Base-by-base conservation (phyloP, 2,329 filamentous ascomycete genomes). In the Botrytis hyacinthi region DNA sequence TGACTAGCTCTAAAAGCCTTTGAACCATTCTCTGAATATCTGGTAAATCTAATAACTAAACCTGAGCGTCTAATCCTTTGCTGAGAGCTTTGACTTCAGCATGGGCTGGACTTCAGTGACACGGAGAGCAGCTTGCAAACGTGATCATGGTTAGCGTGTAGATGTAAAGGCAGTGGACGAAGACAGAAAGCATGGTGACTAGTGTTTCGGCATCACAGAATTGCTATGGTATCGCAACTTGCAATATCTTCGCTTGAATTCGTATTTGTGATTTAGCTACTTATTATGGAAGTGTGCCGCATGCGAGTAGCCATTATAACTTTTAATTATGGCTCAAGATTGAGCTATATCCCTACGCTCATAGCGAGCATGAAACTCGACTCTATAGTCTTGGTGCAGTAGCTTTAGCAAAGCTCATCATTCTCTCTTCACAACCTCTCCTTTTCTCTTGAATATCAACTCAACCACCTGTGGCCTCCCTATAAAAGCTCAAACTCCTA, bases 401-500 rank as follows among this genome's bases (percentile, higher is more conserved):
- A 68, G 48, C 26, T 37, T 10, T 32, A 32, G 35, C 18, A 68
- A 68, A 68, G 48, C 66, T 57, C 14, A 29, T 9, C 14, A 18
- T 37, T n/a, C 32, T 46, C 44, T 42, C 16, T 5, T 32, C 18
- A 18, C 16, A 18, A 1, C 16, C 8, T 18, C 26, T 29, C 16
- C 20, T n/a, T 9, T 3, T 10, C 22, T 10, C 10, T n/a, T 6
- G 40, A n/a, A 26, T 35, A 8, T 4, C 32, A 60, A 35, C 20
- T 68, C 40, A 82, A 62, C 80, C 80, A 48, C 92, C 92, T 32
- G 91, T 94, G 68, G 94, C 94, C 84, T 97, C 94, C 60, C 94
- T 86, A 81, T 97, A 97, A 82, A 97, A 94, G 1, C 90, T 89
- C 76, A 97, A 86, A 81, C 90, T 93, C 79, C 89, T 85, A 81